Evolutionary conservation across 202 grass and related monocot species (phyloP).

Genomic region (Schoenoplectus tabernaemontani): DNA sequence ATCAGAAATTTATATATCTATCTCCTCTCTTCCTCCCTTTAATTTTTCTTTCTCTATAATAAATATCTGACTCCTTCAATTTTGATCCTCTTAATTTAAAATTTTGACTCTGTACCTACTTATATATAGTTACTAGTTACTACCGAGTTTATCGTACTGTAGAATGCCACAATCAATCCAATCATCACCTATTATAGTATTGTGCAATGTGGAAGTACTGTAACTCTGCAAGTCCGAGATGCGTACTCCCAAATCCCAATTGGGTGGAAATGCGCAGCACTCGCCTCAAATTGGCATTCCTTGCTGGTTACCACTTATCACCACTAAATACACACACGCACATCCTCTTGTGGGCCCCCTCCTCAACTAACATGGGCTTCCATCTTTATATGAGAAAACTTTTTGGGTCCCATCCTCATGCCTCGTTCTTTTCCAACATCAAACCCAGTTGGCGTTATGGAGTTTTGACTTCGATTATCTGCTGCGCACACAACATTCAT

Average conservation of each 20-base stretch:
- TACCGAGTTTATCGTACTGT: neutral
- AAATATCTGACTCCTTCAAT: too few species aligned
- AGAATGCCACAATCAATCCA: neutral
- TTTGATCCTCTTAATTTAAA: too few species aligned
- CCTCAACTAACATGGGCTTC: constrained; percentile 6
- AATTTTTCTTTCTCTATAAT: too few species aligned
- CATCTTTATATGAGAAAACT: constrained; percentile 5
- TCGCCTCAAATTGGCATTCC: constrained; percentile 15
- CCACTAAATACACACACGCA: neutral
- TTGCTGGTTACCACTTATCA: constrained; percentile 19
- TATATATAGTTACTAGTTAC: neutral
- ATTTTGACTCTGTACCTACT: too few species aligned
- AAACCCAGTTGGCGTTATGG: neutral
- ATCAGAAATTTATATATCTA: too few species aligned
- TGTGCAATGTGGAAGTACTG: neutral
- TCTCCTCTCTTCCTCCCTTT: too few species aligned
- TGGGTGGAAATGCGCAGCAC: constrained; percentile 20
- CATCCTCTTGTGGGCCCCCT: neutral
- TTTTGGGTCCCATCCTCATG: constrained; percentile 7
- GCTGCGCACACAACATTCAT: neutral
- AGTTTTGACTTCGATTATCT: neutral
- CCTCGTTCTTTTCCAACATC: constrained; percentile 25
- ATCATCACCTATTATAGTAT: neutral
- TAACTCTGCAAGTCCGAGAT: neutral
- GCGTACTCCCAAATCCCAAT: neutral